Evolutionary conservation across 257 asterid species (phyloP).

Genomic region (Petunia axillaris): DNA sequence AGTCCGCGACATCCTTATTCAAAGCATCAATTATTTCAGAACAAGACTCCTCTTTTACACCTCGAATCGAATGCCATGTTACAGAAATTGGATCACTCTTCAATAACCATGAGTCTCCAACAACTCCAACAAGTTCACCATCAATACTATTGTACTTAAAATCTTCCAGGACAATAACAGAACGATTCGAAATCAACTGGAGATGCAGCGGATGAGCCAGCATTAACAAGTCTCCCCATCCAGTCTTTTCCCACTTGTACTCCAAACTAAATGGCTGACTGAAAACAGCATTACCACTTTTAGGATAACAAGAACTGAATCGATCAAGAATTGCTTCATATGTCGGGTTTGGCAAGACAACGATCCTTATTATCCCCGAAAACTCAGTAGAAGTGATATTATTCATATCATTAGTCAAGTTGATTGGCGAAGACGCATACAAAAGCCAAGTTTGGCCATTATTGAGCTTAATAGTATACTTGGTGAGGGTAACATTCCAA

Average conservation of each 20-base stretch:
- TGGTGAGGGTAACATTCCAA: slow-evolving; percentile 53
- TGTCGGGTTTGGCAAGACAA: slow-evolving; percentile 55
- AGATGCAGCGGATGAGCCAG: slow-evolving; percentile 84
- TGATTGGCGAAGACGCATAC: slow-evolving; percentile 62
- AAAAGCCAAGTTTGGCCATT: slow-evolving; percentile 76
- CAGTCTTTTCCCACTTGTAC: slow-evolving; percentile 72
- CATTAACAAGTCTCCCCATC: slow-evolving; percentile 80
- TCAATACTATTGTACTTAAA: slow-evolving; percentile 63
- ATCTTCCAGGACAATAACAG: slow-evolving; percentile 51
- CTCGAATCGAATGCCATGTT: slow-evolving; percentile 75
- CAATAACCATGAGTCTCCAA: slow-evolving; percentile 78
- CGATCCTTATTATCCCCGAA: slow-evolving; percentile 64
- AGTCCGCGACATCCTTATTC: slow-evolving; percentile 50
- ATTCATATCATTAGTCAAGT: slow-evolving; percentile 45
- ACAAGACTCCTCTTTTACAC: slow-evolving; percentile 53
- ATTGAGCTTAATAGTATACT: slow-evolving; percentile 64
- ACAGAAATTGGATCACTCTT: slow-evolving; percentile 64
- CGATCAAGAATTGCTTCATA: slow-evolving; percentile 55
- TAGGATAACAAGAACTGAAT: slow-evolving; percentile 70
- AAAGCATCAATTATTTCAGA: slow-evolving; percentile 58
- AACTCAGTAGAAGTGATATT: slow-evolving; percentile 56
- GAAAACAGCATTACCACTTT: slow-evolving; percentile 60
- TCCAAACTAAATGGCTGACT: slow-evolving; percentile 61
- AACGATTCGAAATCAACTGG: slow-evolving; percentile 46
- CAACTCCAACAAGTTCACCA: slow-evolving; percentile 82